Base-by-base conservation (phyloP, 2,329 filamentous ascomycete genomes). In the Cytospora leucostoma region DNA sequence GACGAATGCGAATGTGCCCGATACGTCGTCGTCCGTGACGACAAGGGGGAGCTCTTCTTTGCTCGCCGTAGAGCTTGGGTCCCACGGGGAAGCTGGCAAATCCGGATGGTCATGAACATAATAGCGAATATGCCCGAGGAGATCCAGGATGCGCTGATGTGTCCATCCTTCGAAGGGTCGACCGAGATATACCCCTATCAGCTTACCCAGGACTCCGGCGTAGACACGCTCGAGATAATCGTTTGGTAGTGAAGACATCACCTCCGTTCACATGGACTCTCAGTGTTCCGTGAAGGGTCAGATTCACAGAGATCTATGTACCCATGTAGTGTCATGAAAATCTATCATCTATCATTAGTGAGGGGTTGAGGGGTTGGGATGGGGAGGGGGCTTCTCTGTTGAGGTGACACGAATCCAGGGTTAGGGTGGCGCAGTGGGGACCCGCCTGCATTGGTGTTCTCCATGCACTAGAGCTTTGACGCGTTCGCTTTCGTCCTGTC, bases 141-240 rank as follows among this genome's bases (percentile, higher is more conserved):
- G 62, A 2, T 67, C 21, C 17, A 73, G 49, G 59, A 77, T 76
- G 3, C 68, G 66, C 57, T 74, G 66, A 59, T 76, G 70, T 2
- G 74, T 75, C 75, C 75, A 77, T 49, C 71, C 71, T 62, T 77
- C 74, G 44, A 76, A 74, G 0, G 75, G 75, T 0, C 75, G 72
- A 32, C 75, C 75, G 15, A 76, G 61, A 59, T 76, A 76, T 8
- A 77, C 75, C 19, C 75, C 74, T 33, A 77, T 73, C 13, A 76
- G 67, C 63, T 77, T 77, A 1, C 75, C 75, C 7, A 77, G 70
- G 4, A 77, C 74, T 33, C 74, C 75, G n/a, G 74, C 74, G 62
- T 77, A 76, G 32, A 75, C 73, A 12, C 69, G 71, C 27, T 75
- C 68, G 1, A 75, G 68, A 59, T 76, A 75, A 47, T 75, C 71